A percentile compares a stretch with the other conserved stretches of the same genome.
phyloP scores from a whole-genome alignment of 305 asterid genomes.

The Nicotiana rustica region DNA sequence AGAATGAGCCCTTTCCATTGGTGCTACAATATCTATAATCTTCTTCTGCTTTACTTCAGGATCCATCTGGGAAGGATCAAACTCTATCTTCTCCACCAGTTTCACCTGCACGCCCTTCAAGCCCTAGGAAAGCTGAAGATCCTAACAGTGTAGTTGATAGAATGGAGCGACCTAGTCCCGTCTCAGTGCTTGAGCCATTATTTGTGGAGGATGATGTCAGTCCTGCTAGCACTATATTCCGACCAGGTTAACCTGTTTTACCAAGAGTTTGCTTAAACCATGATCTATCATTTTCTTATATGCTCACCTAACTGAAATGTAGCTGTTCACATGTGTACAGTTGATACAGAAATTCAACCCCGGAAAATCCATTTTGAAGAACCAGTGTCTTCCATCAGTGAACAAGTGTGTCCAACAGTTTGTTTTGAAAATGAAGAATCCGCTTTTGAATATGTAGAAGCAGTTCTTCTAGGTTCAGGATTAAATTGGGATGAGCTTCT shows the following conservation, averaged over 20 bases:
- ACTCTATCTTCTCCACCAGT: slow-evolving; percentile 47
- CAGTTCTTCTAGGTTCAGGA: slow-evolving; percentile 92
- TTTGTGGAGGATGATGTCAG: slow-evolving; percentile 80
- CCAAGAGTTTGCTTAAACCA: slow-evolving; percentile 14
- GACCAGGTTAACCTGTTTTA: slow-evolving; percentile 60
- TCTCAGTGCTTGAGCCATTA: slow-evolving; percentile 88
- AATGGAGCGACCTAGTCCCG: slow-evolving; percentile 84
- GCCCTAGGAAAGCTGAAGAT: slow-evolving; percentile 52
- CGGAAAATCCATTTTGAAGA: slow-evolving; percentile 78
- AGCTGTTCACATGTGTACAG: slow-evolving; percentile 50
- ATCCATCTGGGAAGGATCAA: not conserved
- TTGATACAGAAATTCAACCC: slow-evolving; percentile 69
- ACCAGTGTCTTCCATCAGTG: slow-evolving; percentile 47
- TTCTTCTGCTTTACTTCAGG: slow-evolving; percentile 14
- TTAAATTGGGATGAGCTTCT: slow-evolving; percentile 90
- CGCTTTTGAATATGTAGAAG: slow-evolving; percentile 95
- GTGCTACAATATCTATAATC: slow-evolving; percentile 30
- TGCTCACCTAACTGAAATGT: slow-evolving; percentile 42
- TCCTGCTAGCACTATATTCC: slow-evolving; percentile 69
- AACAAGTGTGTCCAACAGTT: slow-evolving; percentile 59
- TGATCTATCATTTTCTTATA: slow-evolving; percentile 21
- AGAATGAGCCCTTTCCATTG: not conserved
- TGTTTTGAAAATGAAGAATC: slow-evolving; percentile 85
- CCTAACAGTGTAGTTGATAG: slow-evolving; percentile 52
- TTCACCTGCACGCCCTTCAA: slow-evolving; percentile 53